Base-by-base conservation (phyloP, 164 flowering plant genomes). In the Dillenia turbinata region DNA sequence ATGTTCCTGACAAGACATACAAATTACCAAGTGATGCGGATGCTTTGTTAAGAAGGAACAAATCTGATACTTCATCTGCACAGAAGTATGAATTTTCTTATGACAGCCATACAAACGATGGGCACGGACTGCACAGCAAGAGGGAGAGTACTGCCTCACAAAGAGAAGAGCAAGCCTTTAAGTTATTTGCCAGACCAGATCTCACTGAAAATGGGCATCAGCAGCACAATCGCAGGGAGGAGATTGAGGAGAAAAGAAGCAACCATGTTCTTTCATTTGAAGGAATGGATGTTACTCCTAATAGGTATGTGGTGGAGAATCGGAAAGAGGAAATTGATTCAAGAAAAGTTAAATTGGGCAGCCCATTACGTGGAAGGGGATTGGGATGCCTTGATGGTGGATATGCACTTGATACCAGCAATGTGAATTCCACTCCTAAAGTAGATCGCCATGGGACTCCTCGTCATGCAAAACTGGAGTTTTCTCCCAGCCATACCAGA, bases 341-440 rank as follows among this genome's bases (percentile, higher is more conserved):
- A 9, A 71, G 63, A 59, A 58, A 52, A 43, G 69, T 54, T 3
- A 71, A 66, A 40, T 22, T 48, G 12, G 63, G 74, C 50, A 58
- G 58, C 58, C 73, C 78, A 9, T 70, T 78, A 64, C 74, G 56
- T 15, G 66, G 65, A 48, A 82, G 71, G 69, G 47, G 48, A 12
- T 33, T 17, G 52, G 77, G 78, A 56, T 9, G n/a, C 45, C 13
- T 26, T 63, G 71, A 68, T 60, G 53, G 47, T 71, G 78, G 62
- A 49, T 51, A 52, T 56, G 69, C 60, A 53, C 59, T 15, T 26
- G 71, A 46, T 10, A 68, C 54, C 50, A 69, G 55, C 44, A 66
- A 66, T 62, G 77, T 54, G 62, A 67, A 54, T 54, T 13, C 53
- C 48, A 47, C 67, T 5, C 64, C 61, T 17, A 47, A 40, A 60